These are phyloP conservation scores for Talaromyces sp. DNA, from an alignment of 2,329 filamentous ascomycete genomes.

Conservation along the genomic window DNA sequence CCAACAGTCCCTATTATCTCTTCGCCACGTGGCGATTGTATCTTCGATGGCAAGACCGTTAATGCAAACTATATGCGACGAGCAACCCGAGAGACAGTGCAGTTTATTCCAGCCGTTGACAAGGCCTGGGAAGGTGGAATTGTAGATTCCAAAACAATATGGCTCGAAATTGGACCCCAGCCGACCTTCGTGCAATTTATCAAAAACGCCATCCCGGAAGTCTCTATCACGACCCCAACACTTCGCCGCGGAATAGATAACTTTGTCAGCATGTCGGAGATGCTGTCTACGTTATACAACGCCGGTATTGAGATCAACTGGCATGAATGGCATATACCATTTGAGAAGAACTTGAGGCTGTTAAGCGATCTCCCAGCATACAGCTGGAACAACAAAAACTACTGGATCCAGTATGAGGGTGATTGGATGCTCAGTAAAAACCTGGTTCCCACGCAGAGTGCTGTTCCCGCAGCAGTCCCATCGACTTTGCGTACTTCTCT, in stretches of 20 bases:
- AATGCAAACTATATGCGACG: constrained; percentile 58
- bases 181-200: neutral
- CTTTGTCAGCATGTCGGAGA: neutral
- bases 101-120: constrained; percentile 35
- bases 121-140: neutral
- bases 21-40: constrained; percentile 38
- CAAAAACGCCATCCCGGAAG: constrained; percentile 2
- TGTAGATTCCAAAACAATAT: neutral
- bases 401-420: constrained; percentile 66
- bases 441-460: constrained; percentile 30
- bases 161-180: constrained; percentile 4
- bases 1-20: constrained; percentile 41
- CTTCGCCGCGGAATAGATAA: neutral
- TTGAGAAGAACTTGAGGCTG: constrained; percentile 22
- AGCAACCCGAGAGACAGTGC: constrained; percentile 63
- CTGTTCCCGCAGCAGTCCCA: neutral
- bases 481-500: neutral
- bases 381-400: constrained; percentile 64
- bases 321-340: constrained; percentile 61
- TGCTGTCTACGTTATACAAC: neutral
- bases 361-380: constrained; percentile 53
- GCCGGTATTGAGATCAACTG: constrained; percentile 60
- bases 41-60: constrained; percentile 24
- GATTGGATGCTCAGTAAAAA: constrained; percentile 68
- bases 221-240: constrained; percentile 17